A percentile compares a stretch with the other conserved stretches of the same genome.
phyloP scores from a whole-genome alignment of 495 filamentous ascomycete genomes.

The Penicillium samsonianum region DNA sequence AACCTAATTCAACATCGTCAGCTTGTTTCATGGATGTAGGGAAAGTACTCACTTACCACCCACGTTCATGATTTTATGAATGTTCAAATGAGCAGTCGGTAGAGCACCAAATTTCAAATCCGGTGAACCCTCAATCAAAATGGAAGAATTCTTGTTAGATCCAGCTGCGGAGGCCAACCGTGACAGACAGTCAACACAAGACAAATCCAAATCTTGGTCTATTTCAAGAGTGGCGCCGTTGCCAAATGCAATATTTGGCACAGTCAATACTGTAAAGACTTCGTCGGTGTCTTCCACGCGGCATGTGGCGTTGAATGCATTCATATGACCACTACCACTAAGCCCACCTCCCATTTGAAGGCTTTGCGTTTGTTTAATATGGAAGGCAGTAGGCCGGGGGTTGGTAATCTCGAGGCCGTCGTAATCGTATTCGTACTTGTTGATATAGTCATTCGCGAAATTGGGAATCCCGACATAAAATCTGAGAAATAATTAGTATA shows the following conservation, averaged over 20 bases:
- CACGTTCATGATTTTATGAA: constrained; percentile 30
- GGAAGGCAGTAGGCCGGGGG: constrained; percentile 25
- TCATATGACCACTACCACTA: constrained; percentile 30
- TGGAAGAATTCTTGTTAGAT: constrained; percentile 25
- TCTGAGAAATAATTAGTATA: constrained; percentile 8
- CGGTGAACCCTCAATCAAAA: constrained; percentile 28
- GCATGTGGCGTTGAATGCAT: constrained; percentile 31
- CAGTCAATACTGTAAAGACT: constrained; percentile 26
- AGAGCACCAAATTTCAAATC: constrained; percentile 27
- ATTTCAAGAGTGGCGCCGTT: constrained; percentile 21
- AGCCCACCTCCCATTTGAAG: constrained; percentile 27
- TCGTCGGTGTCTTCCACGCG: constrained; percentile 16
- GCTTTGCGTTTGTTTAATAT: constrained; percentile 25
- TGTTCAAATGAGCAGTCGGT: constrained; percentile 33
- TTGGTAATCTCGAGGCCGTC: constrained; percentile 29
- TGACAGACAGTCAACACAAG: constrained; percentile 34
- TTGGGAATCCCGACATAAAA: constrained; percentile 35
- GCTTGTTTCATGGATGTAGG: not conserved
- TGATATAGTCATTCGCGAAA: constrained; percentile 33
- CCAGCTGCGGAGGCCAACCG: constrained; percentile 24
- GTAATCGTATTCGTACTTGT: constrained; percentile 29
- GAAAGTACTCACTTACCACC: not conserved
- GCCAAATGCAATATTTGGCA: constrained; percentile 26
- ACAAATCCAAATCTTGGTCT: constrained; percentile 32
- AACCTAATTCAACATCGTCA: constrained; percentile 16